Evolutionary conservation across 805 yeast genomes (phyloP), one percentile per base, ranked within the genome.

Genomic region (Schwanniomyces vanrijiae): DNA sequence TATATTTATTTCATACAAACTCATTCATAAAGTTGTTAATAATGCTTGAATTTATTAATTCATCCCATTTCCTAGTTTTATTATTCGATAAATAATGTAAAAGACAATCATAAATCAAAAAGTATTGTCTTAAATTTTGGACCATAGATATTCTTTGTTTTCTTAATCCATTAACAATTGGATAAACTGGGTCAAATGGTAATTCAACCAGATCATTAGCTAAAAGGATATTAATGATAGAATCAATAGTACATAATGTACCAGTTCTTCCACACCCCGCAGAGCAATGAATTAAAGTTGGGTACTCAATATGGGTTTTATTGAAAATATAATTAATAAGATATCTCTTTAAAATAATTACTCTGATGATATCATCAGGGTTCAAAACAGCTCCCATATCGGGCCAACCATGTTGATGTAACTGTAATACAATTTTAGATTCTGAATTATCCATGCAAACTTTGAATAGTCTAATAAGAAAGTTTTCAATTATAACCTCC

Each of bases 211-310:
- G 20, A 4, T 31, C 45, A 13, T 29, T 46, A 25, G 45, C 56
- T 42, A 44, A 53, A 47, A 55, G 51, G 6, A 57, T 45, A 37
- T 55, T 61, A 34, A 64, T 55, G 24, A 72, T 52, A 11, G 73
- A 59, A 54, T 73, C 77, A 21, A 69, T 54, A 13, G 73, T 60
- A 39, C 69, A 65, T 38, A 70, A 67, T 1, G 96, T 88, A 2
- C 99, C 99, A 0, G 98, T 90, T 48, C 99, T 74, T 16, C 99
- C 99, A 60, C 96, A 90, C 0, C 99, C 99, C 1, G 98, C 98
- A 5, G 96, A 89, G 61, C 99, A 92, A 66, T 92, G 98, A 21
- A 87, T 88, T 40, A 90, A 61, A 5, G 83, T 76, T 18, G 94
- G 92, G 0, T 76, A 55, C 9, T 26, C 42, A 16, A 40, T 26